Evolutionary conservation across 2,329 filamentous ascomycete species (phyloP).

Genomic region (Colletotrichum orchidophilum): DNA sequence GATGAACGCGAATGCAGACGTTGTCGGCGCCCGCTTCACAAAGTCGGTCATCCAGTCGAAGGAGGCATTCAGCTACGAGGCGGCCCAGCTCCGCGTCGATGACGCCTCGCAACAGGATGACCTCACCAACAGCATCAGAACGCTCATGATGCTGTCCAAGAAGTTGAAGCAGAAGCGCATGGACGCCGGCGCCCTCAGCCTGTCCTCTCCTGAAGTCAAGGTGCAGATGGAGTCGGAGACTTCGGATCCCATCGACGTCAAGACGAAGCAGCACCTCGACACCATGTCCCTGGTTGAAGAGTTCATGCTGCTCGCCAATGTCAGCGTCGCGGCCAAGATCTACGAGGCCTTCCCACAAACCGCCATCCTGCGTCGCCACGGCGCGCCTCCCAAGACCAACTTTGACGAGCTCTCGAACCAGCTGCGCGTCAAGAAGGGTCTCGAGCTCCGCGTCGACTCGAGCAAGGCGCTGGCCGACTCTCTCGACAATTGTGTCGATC

Average conservation of each 20-base stretch:
- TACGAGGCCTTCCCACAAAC: constrained; percentile 94
- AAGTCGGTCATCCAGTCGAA: constrained; percentile 98
- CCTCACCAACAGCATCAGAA: constrained; percentile 88
- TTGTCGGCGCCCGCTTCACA: constrained; percentile 87
- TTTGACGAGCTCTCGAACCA: constrained; percentile 95
- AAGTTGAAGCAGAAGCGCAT: constrained; percentile 95
- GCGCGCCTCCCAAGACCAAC: constrained; percentile 90
- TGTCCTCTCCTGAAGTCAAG: constrained; percentile 97
- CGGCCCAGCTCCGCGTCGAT: constrained; percentile 93
- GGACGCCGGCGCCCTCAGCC: constrained; percentile 92
- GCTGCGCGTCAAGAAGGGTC: constrained; percentile 83
- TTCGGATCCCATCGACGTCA: constrained; percentile 93
- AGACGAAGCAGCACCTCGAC: constrained; percentile 92
- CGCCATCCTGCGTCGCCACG: constrained; percentile 91
- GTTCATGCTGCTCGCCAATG: constrained; percentile 99
- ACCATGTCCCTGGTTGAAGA: constrained; percentile 99
- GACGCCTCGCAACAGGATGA: constrained; percentile 88
- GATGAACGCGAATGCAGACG: constrained; percentile 83
- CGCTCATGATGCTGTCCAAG: constrained; percentile 87
- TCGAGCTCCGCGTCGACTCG: constrained; percentile 84
- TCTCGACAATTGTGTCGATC: constrained; percentile 84
- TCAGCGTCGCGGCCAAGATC: constrained; percentile 89
- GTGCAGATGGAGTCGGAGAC: constrained; percentile 96
- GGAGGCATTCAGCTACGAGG: constrained; percentile 97
- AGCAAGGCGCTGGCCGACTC: constrained; percentile 95